Base-by-base conservation (phyloP, 495 filamentous ascomycete genomes). In the Physcia stellaris region DNA sequence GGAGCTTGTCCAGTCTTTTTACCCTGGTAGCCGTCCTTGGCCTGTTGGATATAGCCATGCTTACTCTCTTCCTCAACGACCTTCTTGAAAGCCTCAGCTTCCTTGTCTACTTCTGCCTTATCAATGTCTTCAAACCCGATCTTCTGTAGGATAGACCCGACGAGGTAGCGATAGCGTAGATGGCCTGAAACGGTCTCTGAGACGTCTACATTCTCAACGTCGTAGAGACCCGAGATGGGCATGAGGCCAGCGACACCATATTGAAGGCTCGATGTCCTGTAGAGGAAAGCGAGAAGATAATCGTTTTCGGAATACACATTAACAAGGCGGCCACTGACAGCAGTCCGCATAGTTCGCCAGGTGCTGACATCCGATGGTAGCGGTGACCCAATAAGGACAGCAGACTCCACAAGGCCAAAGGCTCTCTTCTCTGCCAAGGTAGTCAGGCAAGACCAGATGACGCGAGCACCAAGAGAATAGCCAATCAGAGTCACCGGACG, bases 401-500 rank as follows among this genome's bases (percentile, higher is more conserved):
- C 88, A 19, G 77, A 80, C 46, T 95, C 90, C 11, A 98, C 67
- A 2, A 95, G 50, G 0, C 88, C 90, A 55, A 93, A 94, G 1
- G 79, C 85, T 41, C 72, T 68, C 35, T 82, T 67, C 53, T 84
- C 78, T 0, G 83, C 80, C 20, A 98, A 68, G 9, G 49, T 67
- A 58, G 77, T 74, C 2, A 95, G 64, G 50, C 86, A 94, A 11
- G 75, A 70, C 46, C 81, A 95, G 31, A 95, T 86, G 17, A 87
- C 72, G 21, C 88, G 77, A 11, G 87, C 87, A 1, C 88, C 90
- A 10, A 96, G 60, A 18, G 85, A 86, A 54, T 87, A 96, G 1
- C 90, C 90, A 37, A 95, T 68, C 10, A 98, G 60, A 15, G 79
- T 88, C 3, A 95, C 80, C 0, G 88, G 77, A n/a, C 90, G 70